Percentiles rank a stretch among this genome's conserved stretches.
Conservation (phyloP, 1,284 basidiomycete species). For the Microbotryomycetes sp. region DNA sequence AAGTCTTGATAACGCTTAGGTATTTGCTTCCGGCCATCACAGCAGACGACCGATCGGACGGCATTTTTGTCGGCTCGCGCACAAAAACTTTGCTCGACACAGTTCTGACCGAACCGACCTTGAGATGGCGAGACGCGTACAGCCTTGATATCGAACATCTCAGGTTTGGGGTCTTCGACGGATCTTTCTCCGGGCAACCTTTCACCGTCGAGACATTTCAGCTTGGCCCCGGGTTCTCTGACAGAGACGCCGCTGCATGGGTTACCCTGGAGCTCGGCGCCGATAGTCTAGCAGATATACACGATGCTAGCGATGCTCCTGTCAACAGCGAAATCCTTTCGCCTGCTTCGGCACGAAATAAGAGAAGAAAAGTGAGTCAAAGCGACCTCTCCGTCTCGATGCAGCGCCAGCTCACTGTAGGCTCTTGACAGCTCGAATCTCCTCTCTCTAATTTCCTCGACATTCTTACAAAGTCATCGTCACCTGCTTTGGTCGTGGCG, state of each 20-base stretch:
- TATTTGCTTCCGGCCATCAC: slow-evolving; percentile 62
- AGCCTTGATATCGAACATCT: slow-evolving; percentile 58
- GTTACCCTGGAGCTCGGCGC: slow-evolving; percentile 72
- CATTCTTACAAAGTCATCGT: slow-evolving; percentile 44
- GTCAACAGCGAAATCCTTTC: background rate
- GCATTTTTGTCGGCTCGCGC: background rate
- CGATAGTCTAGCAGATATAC: slow-evolving; percentile 53
- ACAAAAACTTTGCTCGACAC: slow-evolving; percentile 39
- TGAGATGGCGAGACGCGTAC: slow-evolving; percentile 50
- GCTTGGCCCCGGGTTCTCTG: slow-evolving; percentile 61
- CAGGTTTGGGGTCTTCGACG: slow-evolving; percentile 48
- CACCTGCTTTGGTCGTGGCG: slow-evolving; percentile 37
- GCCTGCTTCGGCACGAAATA: slow-evolving; percentile 3
- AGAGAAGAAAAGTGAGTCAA: slow-evolving; percentile 21
- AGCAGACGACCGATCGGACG: background rate
- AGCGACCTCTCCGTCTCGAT: background rate
- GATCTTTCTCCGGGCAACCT: background rate
- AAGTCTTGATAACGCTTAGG: slow-evolving; percentile 56
- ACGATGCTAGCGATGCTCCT: background rate
- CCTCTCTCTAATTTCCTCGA: slow-evolving; percentile 55
- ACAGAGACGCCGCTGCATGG: slow-evolving; percentile 68
- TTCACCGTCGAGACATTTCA: slow-evolving; percentile 59
- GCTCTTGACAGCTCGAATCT: slow-evolving; percentile 34
- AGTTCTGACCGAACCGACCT: slow-evolving; percentile 57
- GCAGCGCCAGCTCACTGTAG: background rate